Evolutionary conservation across 352 stramenopile genomes (phyloP).

Genomic region (Pythium aphanidermatum): DNA sequence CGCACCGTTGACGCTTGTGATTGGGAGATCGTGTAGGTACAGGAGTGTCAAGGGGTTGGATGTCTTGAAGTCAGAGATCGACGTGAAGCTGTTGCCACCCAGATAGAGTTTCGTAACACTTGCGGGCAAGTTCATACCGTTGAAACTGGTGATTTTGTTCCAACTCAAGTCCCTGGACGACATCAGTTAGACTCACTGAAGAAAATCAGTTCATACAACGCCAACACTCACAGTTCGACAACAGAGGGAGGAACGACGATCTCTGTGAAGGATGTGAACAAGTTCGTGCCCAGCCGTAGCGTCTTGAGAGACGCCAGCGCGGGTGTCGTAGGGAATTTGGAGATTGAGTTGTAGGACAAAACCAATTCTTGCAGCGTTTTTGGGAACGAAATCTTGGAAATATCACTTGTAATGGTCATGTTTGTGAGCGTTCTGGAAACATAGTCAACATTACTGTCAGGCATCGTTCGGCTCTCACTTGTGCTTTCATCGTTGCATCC

Average conservation of each 20-base stretch:
- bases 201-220: neutral
- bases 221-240: constrained; percentile 7
- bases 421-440: constrained; percentile 13
- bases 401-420: constrained; percentile 4
- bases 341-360: constrained; percentile 15
- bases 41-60: constrained; percentile 46
- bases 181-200: too few relatives aligned
- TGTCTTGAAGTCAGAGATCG: constrained; percentile 40
- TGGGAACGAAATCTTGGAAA: constrained; percentile 15
- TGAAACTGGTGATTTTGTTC: constrained; percentile 55
- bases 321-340: constrained; percentile 4
- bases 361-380: constrained; percentile 6
- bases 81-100: constrained; percentile 60
- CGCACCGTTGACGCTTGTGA: constrained; percentile 35
- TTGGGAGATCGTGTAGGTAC: constrained; percentile 60
- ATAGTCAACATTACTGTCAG: neutral
- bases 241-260: constrained; percentile 12
- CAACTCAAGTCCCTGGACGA: constrained; percentile 45
- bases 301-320: constrained; percentile 2
- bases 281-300: constrained; percentile 15
- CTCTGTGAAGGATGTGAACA: constrained; percentile 16
- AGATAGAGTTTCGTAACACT: constrained; percentile 50
- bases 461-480: too few relatives aligned
- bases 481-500: too few relatives aligned
- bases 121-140: constrained; percentile 44